Base-by-base conservation (phyloP, 305 asterid species). In the Solanum hybrid region DNA sequence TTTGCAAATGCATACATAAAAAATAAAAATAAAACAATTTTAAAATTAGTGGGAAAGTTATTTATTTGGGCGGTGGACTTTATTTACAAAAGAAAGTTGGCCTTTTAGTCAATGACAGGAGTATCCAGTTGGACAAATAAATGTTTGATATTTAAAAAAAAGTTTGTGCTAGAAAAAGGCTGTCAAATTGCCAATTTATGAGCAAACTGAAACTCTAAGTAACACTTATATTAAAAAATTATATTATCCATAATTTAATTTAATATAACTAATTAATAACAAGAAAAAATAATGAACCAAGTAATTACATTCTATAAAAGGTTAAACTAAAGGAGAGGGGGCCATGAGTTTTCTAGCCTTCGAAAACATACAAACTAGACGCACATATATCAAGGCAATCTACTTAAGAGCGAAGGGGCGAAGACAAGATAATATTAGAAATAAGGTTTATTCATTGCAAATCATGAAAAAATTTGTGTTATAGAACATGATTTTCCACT, bases 21-120 rank as follows among this genome's bases (percentile, higher is more conserved):
- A 24, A 79, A 35, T 11, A 1, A 2, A 4, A 37, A 29, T 29
- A n/a, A 37, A n/a, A 5, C 1, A 3, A 2, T 24, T 80, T 26
- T 2, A 24, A 40, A 80, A 26, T 40, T 40, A 26, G 71, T 46
- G 22, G 27, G 14, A 16, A 82, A 27, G 36, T 10, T 46, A 37
- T 82, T 82, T 46, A 82, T 10, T 82, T 46, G 87, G 73, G 20
- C 87, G 87, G 87, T 82, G 87, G 87, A 82, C 29, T 82, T 82
- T 42, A n/a, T 82, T 82, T 26, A 13, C 87, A 1, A 5, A 27
- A 27, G 38, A 82, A 82, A 82, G 72, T 42, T 82, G 38, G 17
- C 17, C n/a, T 82, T 27, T 46, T 27, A 11, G 20, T 82, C 29
- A 4, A 82, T 82, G 87, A 27, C 87, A 82, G 38, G 72, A 46